Conservation (phyloP, 2,329 filamentous ascomycete genomes). For the Fusarium sp. region DNA sequence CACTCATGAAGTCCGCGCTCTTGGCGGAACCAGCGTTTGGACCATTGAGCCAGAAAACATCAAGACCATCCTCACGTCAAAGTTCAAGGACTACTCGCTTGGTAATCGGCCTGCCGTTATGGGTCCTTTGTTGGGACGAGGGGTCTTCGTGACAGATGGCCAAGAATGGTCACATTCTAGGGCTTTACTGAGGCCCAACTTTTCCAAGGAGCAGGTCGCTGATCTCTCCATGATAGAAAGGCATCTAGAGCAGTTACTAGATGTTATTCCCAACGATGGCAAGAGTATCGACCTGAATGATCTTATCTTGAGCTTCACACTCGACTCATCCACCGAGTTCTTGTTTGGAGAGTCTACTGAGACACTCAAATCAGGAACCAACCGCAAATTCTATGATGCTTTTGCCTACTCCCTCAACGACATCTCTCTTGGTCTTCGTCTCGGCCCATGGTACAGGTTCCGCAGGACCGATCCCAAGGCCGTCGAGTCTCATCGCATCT, state of each 20-base stretch:
- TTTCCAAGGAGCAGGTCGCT: slow-evolving; percentile 6
- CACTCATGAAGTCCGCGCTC: neutral
- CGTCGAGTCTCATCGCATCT: neutral
- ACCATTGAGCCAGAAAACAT: slow-evolving; percentile 14
- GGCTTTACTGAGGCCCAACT: slow-evolving; percentile 6
- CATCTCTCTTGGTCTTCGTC: neutral
- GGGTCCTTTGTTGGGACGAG: neutral
- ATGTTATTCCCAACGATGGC: neutral
- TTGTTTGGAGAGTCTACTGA: slow-evolving; percentile 9
- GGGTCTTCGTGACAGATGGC: slow-evolving; percentile 6
- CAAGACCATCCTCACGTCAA: slow-evolving; percentile 6
- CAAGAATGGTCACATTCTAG: slow-evolving; percentile 13
- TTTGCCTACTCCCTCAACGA: neutral
- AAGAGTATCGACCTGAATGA: slow-evolving; percentile 5
- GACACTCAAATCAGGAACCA: neutral
- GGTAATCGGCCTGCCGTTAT: neutral
- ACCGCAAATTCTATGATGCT: neutral
- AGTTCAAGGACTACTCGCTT: slow-evolving; percentile 15
- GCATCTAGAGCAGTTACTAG: slow-evolving; percentile 1
- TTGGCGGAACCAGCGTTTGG: neutral
- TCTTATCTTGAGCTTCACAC: neutral
- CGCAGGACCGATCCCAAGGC: neutral
- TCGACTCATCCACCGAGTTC: slow-evolving; percentile 12
- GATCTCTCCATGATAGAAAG: neutral
- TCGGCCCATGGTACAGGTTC: neutral